Conservation (phyloP, 139 green algal species). For the Micractinium sp. region DNA sequence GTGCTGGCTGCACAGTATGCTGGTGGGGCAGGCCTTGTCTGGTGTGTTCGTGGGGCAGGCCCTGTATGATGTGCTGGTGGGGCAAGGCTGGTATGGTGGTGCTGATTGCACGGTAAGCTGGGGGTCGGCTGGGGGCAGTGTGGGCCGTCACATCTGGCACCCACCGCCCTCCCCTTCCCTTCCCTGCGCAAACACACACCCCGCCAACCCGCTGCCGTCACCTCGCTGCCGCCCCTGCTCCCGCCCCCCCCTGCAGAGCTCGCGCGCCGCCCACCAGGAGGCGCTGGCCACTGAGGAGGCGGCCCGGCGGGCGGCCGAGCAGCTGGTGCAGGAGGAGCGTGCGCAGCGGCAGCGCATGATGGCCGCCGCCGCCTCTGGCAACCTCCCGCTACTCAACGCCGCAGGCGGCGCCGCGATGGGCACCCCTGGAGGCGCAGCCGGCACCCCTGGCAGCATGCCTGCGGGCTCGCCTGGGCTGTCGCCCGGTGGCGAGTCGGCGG, state of each 20-base stretch:
- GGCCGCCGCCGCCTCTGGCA: slow-evolving; percentile 43
- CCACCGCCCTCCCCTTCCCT: neutral
- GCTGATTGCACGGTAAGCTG: neutral
- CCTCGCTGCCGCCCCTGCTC: neutral
- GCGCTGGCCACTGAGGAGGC: slow-evolving; percentile 33
- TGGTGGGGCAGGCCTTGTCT: too few relatives aligned
- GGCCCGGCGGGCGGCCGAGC: slow-evolving; percentile 24
- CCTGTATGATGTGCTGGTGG: neutral
- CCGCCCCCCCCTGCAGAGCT: slow-evolving; percentile 10
- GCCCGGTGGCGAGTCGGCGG: neutral
- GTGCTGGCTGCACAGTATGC: neutral
- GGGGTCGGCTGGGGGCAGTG: too few relatives aligned
- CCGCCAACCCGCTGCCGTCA: too few relatives aligned
- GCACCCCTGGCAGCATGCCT: neutral
- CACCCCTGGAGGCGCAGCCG: neutral
- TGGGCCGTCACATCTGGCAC: neutral
- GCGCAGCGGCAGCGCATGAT: slow-evolving; percentile 45
- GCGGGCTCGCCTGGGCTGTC: neutral
- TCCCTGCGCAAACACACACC: too few relatives aligned
- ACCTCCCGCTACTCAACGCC: slow-evolving; percentile 7
- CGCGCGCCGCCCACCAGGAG: slow-evolving; percentile 29
- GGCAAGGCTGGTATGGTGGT: neutral
- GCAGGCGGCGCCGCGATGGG: slow-evolving; percentile 1
- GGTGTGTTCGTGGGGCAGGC: neutral
- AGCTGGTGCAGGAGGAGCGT: slow-evolving; percentile 43